A percentile compares a stretch with the other conserved stretches of the same genome.
These are phyloP conservation scores for Fraxinus angustifolia DNA, from an alignment of 305 asterid species.

Conservation along the genomic window DNA sequence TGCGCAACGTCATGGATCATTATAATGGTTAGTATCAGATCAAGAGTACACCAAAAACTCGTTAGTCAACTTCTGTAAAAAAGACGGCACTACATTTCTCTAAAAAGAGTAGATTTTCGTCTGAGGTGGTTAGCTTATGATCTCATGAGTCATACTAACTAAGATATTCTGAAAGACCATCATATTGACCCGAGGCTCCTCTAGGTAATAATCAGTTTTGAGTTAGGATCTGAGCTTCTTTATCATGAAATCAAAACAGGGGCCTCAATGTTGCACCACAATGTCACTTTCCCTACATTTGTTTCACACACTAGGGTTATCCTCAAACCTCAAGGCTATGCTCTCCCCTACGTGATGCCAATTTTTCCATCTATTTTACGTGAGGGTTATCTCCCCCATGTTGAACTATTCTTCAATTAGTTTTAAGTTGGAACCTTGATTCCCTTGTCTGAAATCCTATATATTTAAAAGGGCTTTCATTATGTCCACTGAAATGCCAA, in stretches of 20 bases:
- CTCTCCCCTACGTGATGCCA: neutral
- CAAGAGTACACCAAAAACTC: neutral
- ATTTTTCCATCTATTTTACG: neutral
- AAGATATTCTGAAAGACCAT: neutral
- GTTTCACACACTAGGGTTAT: neutral
- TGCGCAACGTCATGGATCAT: neutral
- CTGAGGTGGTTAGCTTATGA: neutral
- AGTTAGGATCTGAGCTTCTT: neutral
- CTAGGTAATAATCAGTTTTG: neutral
- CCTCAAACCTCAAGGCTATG: neutral
- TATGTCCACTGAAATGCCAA: neutral
- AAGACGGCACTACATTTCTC: neutral
- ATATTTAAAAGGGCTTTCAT: neutral
- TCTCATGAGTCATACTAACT: neutral
- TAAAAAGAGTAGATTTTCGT: neutral
- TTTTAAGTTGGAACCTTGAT: neutral
- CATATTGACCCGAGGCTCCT: neutral
- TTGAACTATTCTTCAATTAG: neutral
- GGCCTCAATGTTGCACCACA: neutral
- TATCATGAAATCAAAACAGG: neutral
- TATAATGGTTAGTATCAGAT: neutral
- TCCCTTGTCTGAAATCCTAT: neutral
- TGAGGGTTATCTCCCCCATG: neutral
- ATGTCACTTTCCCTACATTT: neutral
- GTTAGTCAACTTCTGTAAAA: neutral